Evolutionary conservation across 2,329 filamentous ascomycete genomes (phyloP).

Genomic region (Dactylellina haptotyla): DNA sequence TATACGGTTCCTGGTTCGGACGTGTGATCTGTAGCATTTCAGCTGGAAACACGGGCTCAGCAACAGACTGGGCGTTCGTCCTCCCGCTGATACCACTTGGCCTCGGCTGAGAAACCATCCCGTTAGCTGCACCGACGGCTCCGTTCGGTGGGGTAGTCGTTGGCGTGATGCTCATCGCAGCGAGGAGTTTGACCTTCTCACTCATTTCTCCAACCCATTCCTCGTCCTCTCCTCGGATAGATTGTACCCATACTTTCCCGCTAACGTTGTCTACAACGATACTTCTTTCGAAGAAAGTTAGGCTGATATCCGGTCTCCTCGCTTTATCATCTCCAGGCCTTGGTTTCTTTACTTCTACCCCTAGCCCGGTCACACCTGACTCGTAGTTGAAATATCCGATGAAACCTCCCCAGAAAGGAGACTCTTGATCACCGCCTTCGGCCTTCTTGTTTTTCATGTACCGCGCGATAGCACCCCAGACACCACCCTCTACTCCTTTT

Average conservation of each 20-base stretch:
- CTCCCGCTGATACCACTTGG: background rate
- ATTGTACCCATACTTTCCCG: constrained; percentile 73
- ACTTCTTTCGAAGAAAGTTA: constrained; percentile 80
- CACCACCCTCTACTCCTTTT: constrained; percentile 43
- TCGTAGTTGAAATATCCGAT: constrained; percentile 89
- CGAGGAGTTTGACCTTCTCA: constrained; percentile 58
- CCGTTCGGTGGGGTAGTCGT: constrained; percentile 55
- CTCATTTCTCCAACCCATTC: constrained; percentile 66
- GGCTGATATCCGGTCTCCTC: constrained; percentile 74
- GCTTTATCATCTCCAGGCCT: constrained; percentile 59
- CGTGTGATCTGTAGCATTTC: constrained; percentile 46
- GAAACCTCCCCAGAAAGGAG: constrained; percentile 82
- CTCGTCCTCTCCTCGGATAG: constrained; percentile 65
- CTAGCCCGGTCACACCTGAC: constrained; percentile 74
- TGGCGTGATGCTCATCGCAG: constrained; percentile 56
- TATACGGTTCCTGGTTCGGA: constrained; percentile 58
- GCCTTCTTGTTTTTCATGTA: constrained; percentile 61
- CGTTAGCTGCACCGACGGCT: background rate
- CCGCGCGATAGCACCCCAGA: constrained; percentile 62
- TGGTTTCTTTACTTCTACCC: constrained; percentile 62
- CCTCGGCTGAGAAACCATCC: background rate
- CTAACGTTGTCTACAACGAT: constrained; percentile 78
- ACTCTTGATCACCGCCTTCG: constrained; percentile 59
- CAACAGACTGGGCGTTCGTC: background rate
- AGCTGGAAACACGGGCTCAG: constrained; percentile 25